Evolutionary conservation across 192 early-diverging fungal genomes (phyloP).

Genomic region (Pilobolus umbonatus): DNA sequence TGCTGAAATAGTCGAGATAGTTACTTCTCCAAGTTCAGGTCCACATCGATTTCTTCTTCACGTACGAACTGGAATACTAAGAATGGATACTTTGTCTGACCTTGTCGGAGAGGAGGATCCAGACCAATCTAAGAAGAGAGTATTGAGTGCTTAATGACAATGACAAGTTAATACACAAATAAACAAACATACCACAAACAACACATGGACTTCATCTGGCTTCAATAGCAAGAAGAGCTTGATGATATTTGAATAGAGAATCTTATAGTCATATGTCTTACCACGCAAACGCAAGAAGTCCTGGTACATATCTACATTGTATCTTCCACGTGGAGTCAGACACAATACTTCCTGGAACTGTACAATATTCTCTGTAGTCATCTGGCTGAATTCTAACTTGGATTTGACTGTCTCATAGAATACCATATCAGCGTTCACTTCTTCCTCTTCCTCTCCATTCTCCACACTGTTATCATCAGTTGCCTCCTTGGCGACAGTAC

Average conservation of each 20-base stretch:
- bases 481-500: constrained; percentile 33
- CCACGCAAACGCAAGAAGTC: constrained; percentile 91
- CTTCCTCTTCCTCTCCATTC: constrained; percentile 54
- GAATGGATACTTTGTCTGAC: constrained; percentile 93
- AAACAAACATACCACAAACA: constrained; percentile 63
- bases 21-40: constrained; percentile 74
- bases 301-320: constrained; percentile 90
- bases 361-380: constrained; percentile 84
- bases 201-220: constrained; percentile 87
- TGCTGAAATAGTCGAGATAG: not conserved
- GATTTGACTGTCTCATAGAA: constrained; percentile 93
- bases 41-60: constrained; percentile 84
- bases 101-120: constrained; percentile 94
- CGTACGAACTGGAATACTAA: constrained; percentile 94
- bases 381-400: constrained; percentile 82
- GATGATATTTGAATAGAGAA: constrained; percentile 80
- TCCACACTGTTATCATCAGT: constrained; percentile 42
- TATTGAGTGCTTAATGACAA: not conserved
- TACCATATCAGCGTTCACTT: constrained; percentile 58
- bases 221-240: constrained; percentile 87
- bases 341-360: constrained; percentile 75
- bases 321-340: constrained; percentile 93
- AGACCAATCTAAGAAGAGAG: constrained; percentile 59
- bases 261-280: constrained; percentile 98
- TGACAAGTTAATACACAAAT: not conserved